Percentiles rank a stretch among this genome's conserved stretches.
Conservation (phyloP, 345 rosid genomes). For the Tarenaya hassleriana region DNA sequence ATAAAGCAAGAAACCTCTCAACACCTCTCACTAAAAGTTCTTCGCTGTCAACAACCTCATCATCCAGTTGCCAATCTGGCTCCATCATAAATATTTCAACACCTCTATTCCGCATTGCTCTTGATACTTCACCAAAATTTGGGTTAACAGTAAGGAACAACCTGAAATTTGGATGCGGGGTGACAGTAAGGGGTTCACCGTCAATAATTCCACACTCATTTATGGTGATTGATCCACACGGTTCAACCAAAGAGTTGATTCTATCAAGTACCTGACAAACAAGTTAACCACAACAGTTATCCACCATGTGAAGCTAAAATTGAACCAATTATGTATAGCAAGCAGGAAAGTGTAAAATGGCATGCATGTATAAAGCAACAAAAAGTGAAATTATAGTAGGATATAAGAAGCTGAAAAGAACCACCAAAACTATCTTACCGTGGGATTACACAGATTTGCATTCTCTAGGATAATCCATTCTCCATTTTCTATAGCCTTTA, state of each 20-base stretch:
- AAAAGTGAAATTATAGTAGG: constrained; percentile 10
- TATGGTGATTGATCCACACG: constrained; percentile 75
- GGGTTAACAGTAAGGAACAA: constrained; percentile 89
- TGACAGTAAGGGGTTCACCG: constrained; percentile 74
- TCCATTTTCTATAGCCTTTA: constrained; percentile 90
- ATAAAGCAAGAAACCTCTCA: constrained; percentile 58
- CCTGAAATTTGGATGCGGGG: constrained; percentile 79
- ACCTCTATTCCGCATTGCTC: constrained; percentile 98
- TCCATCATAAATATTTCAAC: constrained; percentile 92
- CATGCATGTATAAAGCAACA: constrained; percentile 8
- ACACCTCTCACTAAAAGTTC: constrained; percentile 55
- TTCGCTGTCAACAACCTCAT: constrained; percentile 32
- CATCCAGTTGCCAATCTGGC: constrained; percentile 71
- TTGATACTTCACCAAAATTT: constrained; percentile 78
- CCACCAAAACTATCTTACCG: constrained; percentile 43
- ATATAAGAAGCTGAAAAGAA: constrained; percentile 6
- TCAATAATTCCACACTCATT: constrained; percentile 84
- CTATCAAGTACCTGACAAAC: constrained; percentile 81
- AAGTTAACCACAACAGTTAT: constrained; percentile 10
- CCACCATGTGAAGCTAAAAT: constrained; percentile 6
- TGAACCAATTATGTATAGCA: not conserved
- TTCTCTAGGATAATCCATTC: constrained; percentile 90
- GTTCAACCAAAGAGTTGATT: constrained; percentile 93
- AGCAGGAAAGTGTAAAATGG: constrained; percentile 5
- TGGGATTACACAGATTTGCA: constrained; percentile 96